A percentile compares a stretch with the other conserved stretches of the same genome.
Evolutionary conservation across 2,329 filamentous ascomycete species (phyloP).

Genomic region (Pezicula carpinea): DNA sequence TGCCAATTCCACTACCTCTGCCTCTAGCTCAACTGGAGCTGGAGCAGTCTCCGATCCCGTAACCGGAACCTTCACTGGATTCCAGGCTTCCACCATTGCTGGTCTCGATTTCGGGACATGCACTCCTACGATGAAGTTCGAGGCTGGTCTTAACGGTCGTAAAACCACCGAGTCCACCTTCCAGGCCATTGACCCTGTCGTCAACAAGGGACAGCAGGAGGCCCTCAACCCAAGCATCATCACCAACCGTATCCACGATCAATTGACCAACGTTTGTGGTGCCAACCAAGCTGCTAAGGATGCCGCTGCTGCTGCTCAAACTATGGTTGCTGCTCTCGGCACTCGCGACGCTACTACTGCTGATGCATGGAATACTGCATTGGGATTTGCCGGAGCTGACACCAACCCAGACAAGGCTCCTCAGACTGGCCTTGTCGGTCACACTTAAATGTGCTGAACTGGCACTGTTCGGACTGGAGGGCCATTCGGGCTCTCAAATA

Average conservation of each 20-base stretch:
- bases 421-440: constrained; percentile 23
- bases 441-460: constrained; percentile 14
- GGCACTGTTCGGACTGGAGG: not conserved
- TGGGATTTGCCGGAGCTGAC: constrained; percentile 31
- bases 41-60: constrained; percentile 12
- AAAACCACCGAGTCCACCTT: constrained; percentile 59
- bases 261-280: constrained; percentile 61
- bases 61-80: constrained; percentile 15
- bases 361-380: constrained; percentile 35
- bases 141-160: constrained; percentile 47
- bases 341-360: constrained; percentile 45
- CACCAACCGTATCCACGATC: constrained; percentile 67
- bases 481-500: not conserved
- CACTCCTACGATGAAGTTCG: constrained; percentile 50
- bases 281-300: constrained; percentile 56
- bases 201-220: constrained; percentile 58
- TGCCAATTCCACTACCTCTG: constrained; percentile 16
- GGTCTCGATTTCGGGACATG: constrained; percentile 46
- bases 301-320: constrained; percentile 48
- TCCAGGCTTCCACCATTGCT: constrained; percentile 22
- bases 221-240: constrained; percentile 70
- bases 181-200: constrained; percentile 58
- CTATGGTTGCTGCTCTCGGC: constrained; percentile 44
- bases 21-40: constrained; percentile 13
- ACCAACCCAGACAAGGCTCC: constrained; percentile 28